Base-by-base conservation (phyloP, 2,329 filamentous ascomycete species). In the Phaeoacremonium minimum region DNA sequence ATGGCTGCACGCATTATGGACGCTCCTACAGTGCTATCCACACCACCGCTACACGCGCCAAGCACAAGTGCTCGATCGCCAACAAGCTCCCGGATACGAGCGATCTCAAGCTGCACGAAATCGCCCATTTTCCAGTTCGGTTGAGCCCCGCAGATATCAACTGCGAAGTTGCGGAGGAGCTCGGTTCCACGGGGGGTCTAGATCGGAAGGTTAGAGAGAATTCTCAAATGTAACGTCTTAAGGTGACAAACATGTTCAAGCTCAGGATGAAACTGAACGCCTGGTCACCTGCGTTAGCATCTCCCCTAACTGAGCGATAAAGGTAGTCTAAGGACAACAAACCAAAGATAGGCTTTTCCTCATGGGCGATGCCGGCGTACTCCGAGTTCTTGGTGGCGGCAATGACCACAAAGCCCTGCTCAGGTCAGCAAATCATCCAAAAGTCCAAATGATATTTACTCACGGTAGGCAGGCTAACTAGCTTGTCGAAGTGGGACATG, bases 401-500 rank as follows among this genome's bases (percentile, higher is more conserved):
- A 49, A 95, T 78, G 13, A 73, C 80, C 41, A 76, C 64, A 57
- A 95, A 95, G 28, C 72, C 76, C 22, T n/a, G n/a, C n/a, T 82
- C 67, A 7, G 90, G 90, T n/a, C n/a, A n/a, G n/a, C n/a, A n/a
- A n/a, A n/a, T n/a, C n/a, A n/a, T n/a, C n/a, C n/a, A n/a, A n/a
- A n/a, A n/a, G n/a, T n/a, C n/a, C n/a, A n/a, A n/a, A n/a, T n/a
- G n/a, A n/a, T n/a, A n/a, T n/a, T n/a, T n/a, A n/a, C n/a, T n/a
- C n/a, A n/a, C n/a, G n/a, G n/a, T n/a, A n/a, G n/a, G n/a, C 28
- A 95, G 69, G 37, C 74, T 67, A 28, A 73, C 74, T 9, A 97
- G 75, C 71, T 95, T 95, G 64, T 96, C 89, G 40, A 81, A 83
- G 58, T 97, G 91, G 47, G 78, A 85, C 90, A 96, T 96, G 38